Base-by-base conservation (phyloP, 352 stramenopile genomes). In the Phytophthora sp. region DNA sequence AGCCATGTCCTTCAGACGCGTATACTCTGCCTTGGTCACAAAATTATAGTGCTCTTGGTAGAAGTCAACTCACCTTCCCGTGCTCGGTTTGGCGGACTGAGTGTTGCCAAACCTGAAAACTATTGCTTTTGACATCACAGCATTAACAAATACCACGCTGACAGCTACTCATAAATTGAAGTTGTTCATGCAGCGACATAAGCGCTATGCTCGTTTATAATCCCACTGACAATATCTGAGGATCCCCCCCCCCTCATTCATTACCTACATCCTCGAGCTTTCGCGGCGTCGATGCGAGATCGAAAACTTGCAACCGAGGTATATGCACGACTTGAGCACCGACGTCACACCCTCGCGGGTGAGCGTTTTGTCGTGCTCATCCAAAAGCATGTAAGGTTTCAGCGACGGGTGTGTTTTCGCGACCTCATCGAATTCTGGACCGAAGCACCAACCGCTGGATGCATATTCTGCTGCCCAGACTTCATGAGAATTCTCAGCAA, bases 401-500 rank as follows among this genome's bases (percentile, higher is more conserved):
- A 92, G 59, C 1, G 77, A 84, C 18, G 83, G 83, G 44, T 92
- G 83, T 0, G 56, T 75, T 45, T 83, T 84, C 8, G 38, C 35
- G 13, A 46, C 49, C 5, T 64, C 56, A 49, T 90, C 76, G 43
- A 88, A 90, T 15, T 63, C 32, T 1, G 48, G 17, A 6, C 76
- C 76, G 15, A 56, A 57, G 4, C 26, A 50, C 83, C 83, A 92
- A 0, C 77, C 77, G 9, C 57, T 72, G 4, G 66, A 17, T 15
- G 76, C 46, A 56, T 86, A 87, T 4, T 77, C 71, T 0, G 65
- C 52, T 4, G 83, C 80, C 83, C 83, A 92, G 20, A 90, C 76
- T 51, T 90, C 81, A 37, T 92, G 80, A 24, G 81, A 73, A 59
- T 90, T 90, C 55, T 90, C 79, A 11, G 79, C 82, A 1, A 92